Evolutionary conservation across 306 rosid genomes (phyloP).

Genomic region (Cucumis sativus): Cucumber_9930_V3 NC_026656.2:17179001-17179500

Average conservation of each 20-base stretch:
- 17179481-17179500: not conserved
- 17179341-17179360: not conserved
- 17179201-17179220: not conserved
- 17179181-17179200: not conserved
- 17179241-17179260: not conserved
- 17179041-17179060: conserved; percentile 67
- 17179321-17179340: not conserved
- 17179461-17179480: not conserved
- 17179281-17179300: not conserved
- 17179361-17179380: not conserved
- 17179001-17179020: conserved; percentile 68
- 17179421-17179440: not conserved
- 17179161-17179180: conserved; percentile 20
- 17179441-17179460: not conserved
- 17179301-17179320: not conserved
- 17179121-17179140: conserved; percentile 84
- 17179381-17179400: not conserved
- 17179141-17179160: conserved; percentile 98
- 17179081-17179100: conserved; percentile 87
- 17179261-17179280: not conserved
- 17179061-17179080: conserved; percentile 81
- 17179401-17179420: not conserved
- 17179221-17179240: not conserved
- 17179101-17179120: conserved; percentile 74
- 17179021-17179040: conserved; percentile 68